Evolutionary conservation across 2,329 filamentous ascomycete species (phyloP), one percentile per base, ranked within the genome.

Genomic region (Lecanicillium sp.): DNA sequence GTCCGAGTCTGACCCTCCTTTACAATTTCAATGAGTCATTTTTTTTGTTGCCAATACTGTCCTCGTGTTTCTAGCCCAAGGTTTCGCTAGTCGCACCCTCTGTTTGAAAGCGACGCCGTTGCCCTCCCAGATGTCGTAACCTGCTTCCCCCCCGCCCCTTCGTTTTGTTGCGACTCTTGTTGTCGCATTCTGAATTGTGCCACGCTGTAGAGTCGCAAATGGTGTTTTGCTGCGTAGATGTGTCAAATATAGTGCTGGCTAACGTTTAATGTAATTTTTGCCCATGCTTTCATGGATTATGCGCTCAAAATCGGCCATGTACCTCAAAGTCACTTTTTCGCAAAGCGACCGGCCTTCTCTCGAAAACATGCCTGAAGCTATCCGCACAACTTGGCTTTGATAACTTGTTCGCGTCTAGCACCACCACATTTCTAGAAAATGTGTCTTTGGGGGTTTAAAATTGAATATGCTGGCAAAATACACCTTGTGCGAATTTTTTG

Each of bases 171-270:
- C 50, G 31, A 45, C 50, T 44, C 53, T 47, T 43, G 39, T 51
- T 48, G 51, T 58, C 57, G 56, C 58, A 58, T 56, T 49, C 48
- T 43, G 36, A 44, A 53, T 58, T 58, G 48, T 49, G 22, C 22
- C 22, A 11, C 22, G 11, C 22, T 11, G 22, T 25, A 25, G 22
- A 25, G 22, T 25, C 22, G 22, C 22, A 25, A 25, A 11, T 7
- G 6, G 22, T 7, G 22, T 25, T 7, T 25, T 25, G 22, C 22
- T 25, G 22, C 22, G 22, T 25, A 25, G 22, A 25, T 25, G 6
- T 25, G 22, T 25, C 22, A 25, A 25, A 11, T 25, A 38, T 19
- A 19, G 34, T 32, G 38, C 20, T 35, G 30, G 34, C 43, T 43
- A 38, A 51, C 44, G 20, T 30, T 35, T 25, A 40, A 40, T 45